phyloP scores from a whole-genome alignment of 1,284 basidiomycete genomes.

The Exsudoporus floridanus region DNA sequence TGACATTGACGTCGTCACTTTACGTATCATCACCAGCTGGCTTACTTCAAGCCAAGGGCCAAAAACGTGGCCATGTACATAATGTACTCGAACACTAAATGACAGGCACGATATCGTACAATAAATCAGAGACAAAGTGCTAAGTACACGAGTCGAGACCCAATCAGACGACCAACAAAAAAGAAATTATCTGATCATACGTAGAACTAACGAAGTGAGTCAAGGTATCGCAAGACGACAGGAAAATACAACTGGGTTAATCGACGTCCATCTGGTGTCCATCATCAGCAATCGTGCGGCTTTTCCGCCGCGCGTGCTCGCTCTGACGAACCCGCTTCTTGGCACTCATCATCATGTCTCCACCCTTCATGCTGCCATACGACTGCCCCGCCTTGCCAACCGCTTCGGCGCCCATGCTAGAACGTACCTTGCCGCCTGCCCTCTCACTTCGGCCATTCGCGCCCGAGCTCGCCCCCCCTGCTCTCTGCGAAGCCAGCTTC shows the following conservation, averaged over 20 bases:
- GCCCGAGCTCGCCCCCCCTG: conserved; percentile 35
- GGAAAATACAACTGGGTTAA: conserved; percentile 1
- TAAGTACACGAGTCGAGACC: background rate
- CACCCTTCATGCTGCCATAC: conserved; percentile 34
- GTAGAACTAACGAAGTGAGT: background rate
- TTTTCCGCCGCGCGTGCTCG: conserved; percentile 56
- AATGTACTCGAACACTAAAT: background rate
- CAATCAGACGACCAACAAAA: background rate
- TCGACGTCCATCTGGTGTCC: conserved; percentile 34
- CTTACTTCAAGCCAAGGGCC: background rate
- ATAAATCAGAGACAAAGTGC: conserved; percentile 13
- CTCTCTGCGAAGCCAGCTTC: conserved; percentile 68
- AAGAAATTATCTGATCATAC: conserved; percentile 15
- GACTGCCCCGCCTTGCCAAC: conserved; percentile 48
- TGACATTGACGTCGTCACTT: background rate
- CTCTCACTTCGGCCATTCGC: conserved; percentile 3
- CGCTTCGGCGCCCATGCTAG: conserved; percentile 53
- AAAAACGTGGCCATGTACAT: background rate
- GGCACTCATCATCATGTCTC: conserved; percentile 51
- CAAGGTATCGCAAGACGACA: conserved; percentile 7
- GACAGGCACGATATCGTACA: conserved; percentile 10
- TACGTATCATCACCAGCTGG: too few species aligned
- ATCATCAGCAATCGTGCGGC: conserved; percentile 27
- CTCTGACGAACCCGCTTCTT: conserved; percentile 69
- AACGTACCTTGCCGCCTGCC: conserved; percentile 42